These are phyloP conservation scores for Colletotrichum liaoningense DNA, from an alignment of 2,329 filamentous ascomycete genomes.

Conservation along the genomic window DNA sequence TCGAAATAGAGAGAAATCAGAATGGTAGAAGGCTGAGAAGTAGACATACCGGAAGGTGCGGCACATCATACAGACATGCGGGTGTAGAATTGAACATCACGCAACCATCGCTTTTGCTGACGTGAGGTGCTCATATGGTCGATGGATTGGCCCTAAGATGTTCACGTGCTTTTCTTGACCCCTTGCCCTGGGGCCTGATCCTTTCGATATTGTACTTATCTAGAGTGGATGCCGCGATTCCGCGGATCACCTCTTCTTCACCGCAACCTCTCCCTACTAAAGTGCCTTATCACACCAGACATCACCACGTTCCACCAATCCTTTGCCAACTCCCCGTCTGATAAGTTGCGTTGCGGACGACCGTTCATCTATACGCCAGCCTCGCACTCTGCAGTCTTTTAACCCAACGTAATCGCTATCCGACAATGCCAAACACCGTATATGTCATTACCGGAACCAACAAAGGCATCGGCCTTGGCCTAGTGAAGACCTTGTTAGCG, in stretches of 20 bases:
- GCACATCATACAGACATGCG: too few relatives aligned
- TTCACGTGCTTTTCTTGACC: not conserved
- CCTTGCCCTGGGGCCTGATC: not conserved
- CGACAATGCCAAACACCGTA: constrained; percentile 40
- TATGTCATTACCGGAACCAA: constrained; percentile 55
- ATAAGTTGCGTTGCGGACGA: not conserved
- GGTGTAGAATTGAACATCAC: too few relatives aligned
- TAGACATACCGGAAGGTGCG: too few relatives aligned
- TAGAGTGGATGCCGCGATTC: not conserved
- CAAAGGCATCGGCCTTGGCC: constrained; percentile 52
- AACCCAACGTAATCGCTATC: too few relatives aligned
- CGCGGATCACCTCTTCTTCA: not conserved
- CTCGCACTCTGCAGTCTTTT: not conserved
- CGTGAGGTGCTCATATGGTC: too few relatives aligned
- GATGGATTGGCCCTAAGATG: not conserved
- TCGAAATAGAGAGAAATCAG: too few relatives aligned
- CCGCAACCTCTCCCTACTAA: not conserved
- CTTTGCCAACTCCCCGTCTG: not conserved
- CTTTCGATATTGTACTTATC: constrained; percentile 6
- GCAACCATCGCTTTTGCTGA: too few relatives aligned
- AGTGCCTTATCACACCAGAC: not conserved
- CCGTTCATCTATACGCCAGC: not conserved
- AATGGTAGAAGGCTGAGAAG: too few relatives aligned
- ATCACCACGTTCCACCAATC: not conserved
- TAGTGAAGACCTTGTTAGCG: constrained; percentile 51